phyloP scores from a whole-genome alignment of 306 rosid species.

The Malus asiatica region DNA sequence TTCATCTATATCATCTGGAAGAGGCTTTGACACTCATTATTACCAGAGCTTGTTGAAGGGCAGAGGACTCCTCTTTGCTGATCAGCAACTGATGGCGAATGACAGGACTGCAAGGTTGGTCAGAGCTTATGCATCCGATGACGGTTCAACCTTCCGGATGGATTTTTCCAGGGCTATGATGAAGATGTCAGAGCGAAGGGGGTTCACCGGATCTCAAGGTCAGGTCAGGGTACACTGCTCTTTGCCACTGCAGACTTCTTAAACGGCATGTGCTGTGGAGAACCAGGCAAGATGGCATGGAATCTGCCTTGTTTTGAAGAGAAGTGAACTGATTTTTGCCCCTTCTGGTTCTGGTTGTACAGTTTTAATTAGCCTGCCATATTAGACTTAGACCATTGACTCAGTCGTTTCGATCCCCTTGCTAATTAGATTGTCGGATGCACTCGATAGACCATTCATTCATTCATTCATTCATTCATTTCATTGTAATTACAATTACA shows the following conservation, averaged over 20 bases:
- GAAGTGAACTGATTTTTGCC: no score
- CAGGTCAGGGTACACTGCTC: conserved; percentile 29
- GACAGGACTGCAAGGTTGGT: conserved; percentile 56
- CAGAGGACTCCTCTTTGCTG: conserved; percentile 74
- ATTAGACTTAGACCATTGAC: no score
- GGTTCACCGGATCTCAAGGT: conserved; percentile 31
- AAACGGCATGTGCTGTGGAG: no score
- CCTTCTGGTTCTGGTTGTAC: no score
- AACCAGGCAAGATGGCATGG: no score
- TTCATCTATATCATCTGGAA: conserved; percentile 45
- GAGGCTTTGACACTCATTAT: conserved; percentile 60
- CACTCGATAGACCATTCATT: no score
- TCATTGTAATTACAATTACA: no score
- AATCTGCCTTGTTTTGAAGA: no score
- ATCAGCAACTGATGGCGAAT: conserved; percentile 72
- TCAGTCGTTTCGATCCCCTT: no score
- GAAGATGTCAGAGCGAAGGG: conserved; percentile 58
- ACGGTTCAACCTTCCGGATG: conserved; percentile 64
- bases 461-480: no score
- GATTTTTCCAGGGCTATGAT: conserved; percentile 65
- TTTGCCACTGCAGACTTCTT: background rate
- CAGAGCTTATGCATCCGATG: conserved; percentile 67
- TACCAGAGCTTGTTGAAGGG: conserved; percentile 55
- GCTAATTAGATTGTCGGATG: no score
- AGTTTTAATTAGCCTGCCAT: no score